phyloP scores from a whole-genome alignment of 1,284 basidiomycete genomes.

The Apiotrichum gamsii region DNA sequence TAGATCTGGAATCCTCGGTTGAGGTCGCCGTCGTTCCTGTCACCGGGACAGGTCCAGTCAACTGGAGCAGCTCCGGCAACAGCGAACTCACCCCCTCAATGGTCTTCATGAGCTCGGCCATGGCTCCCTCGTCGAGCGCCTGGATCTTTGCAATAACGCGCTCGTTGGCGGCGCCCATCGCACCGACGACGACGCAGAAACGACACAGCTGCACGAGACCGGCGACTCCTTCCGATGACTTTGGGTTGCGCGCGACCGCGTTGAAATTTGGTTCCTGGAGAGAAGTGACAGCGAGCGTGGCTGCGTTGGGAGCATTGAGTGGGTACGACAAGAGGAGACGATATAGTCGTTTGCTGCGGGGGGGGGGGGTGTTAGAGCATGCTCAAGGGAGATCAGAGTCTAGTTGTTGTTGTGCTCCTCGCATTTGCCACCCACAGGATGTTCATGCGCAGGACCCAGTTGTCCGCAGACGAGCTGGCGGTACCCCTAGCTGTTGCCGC shows the following conservation, averaged over 20 bases:
- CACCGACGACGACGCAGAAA: conserved; percentile 34
- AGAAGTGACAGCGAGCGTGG: conserved; percentile 28
- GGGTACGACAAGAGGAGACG: conserved; percentile 40
- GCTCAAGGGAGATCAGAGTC: too few relatives aligned
- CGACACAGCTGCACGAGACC: conserved; percentile 36
- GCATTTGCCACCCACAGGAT: conserved; percentile 28
- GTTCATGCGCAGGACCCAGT: conserved; percentile 44
- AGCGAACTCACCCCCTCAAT: conserved; percentile 37
- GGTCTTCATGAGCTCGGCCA: conserved; percentile 44
- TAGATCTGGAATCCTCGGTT: too few relatives aligned
- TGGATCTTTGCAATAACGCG: conserved; percentile 43
- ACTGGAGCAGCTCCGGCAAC: neutral
- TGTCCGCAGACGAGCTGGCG: conserved; percentile 18
- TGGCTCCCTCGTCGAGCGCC: conserved; percentile 35
- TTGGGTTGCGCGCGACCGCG: conserved; percentile 32
- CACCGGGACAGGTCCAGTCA: too few relatives aligned
- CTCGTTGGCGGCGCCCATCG: conserved; percentile 42
- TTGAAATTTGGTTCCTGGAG: conserved; percentile 42
- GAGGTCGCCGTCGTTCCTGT: too few relatives aligned
- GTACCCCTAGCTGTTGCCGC: conserved; percentile 4
- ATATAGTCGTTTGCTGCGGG: conserved; percentile 39
- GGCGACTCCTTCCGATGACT: conserved; percentile 22
- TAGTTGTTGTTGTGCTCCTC: too few relatives aligned
- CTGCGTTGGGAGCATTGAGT: conserved; percentile 32
- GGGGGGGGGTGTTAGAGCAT: neutral